Percentiles rank a stretch among this genome's conserved stretches.
These are phyloP conservation scores for Lipomyces lipofer DNA, from an alignment of 805 yeast genomes.

Conservation along the genomic window DNA sequence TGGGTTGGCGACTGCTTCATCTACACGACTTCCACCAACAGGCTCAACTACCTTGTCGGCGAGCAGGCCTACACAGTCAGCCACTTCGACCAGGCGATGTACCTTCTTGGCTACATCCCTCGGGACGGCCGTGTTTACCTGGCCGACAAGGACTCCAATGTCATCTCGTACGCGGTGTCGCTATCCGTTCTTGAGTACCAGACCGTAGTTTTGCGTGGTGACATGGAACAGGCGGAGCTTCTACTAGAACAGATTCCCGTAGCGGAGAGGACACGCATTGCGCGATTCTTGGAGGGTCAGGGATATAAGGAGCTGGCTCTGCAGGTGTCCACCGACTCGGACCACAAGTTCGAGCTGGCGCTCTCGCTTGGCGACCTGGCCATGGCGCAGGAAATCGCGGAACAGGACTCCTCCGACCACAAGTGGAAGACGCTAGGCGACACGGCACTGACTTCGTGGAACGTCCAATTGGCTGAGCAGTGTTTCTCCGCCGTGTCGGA, in stretches of 20 bases:
- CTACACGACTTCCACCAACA: conserved; percentile 80
- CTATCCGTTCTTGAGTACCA: conserved; percentile 90
- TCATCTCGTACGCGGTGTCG: conserved; percentile 77
- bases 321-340: conserved; percentile 78
- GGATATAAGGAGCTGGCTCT: conserved; percentile 83
- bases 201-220: conserved; percentile 93
- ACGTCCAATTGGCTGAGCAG: conserved; percentile 74
- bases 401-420: conserved; percentile 49
- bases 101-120: conserved; percentile 83
- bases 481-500: conserved; percentile 80
- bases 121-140: conserved; percentile 87
- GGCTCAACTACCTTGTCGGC: conserved; percentile 93
- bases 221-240: conserved; percentile 76
- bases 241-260: conserved; percentile 58
- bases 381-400: conserved; percentile 69
- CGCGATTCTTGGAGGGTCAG: conserved; percentile 92
- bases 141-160: conserved; percentile 85
- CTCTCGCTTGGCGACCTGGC: conserved; percentile 68
- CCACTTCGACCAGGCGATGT: conserved; percentile 87
- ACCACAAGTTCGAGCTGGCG: conserved; percentile 90
- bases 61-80: conserved; percentile 88
- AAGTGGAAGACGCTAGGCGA: conserved; percentile 95
- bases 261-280: conserved; percentile 69
- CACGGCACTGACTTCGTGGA: conserved; percentile 74
- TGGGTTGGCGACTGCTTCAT: conserved; percentile 98